phyloP scores from a whole-genome alignment of 495 filamentous ascomycete species.

The Hypoxylon lenormandii region DNA sequence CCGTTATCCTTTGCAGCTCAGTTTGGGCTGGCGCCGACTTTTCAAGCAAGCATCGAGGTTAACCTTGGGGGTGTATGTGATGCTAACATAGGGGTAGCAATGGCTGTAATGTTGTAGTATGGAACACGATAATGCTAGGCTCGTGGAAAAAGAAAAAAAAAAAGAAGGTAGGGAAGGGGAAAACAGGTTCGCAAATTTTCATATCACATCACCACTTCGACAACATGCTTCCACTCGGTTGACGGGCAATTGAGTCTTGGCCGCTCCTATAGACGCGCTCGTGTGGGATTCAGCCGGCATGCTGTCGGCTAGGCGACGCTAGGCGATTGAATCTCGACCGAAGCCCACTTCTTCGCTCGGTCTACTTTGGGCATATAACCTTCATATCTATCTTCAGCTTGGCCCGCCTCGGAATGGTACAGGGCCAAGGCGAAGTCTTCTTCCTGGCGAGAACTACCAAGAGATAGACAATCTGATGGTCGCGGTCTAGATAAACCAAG shows the following conservation, averaged over 20 bases:
- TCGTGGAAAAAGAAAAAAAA: constrained; percentile 1
- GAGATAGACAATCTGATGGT: constrained; percentile 22
- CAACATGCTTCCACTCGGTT: constrained; percentile 26
- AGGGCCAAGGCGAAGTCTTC: constrained; percentile 27
- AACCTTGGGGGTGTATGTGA: too few relatives aligned
- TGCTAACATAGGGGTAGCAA: not conserved
- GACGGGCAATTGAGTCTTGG: constrained; percentile 35
- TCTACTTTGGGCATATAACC: constrained; percentile 27
- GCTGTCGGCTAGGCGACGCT: constrained; percentile 34
- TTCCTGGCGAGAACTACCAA: constrained; percentile 25
- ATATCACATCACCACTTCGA: constrained; percentile 11
- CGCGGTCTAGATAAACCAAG: constrained; percentile 22
- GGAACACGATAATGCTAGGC: constrained; percentile 1
- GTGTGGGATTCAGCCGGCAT: constrained; percentile 39
- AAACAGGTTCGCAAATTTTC: constrained; percentile 11
- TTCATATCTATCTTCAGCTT: constrained; percentile 45
- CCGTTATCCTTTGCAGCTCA: constrained; percentile 16
- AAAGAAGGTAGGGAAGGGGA: not conserved
- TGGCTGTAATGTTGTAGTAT: constrained; percentile 1
- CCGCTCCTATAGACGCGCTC: constrained; percentile 12
- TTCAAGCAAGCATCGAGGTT: not conserved
- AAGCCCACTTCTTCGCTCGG: constrained; percentile 35
- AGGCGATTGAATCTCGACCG: constrained; percentile 44
- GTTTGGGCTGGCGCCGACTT: constrained; percentile 33
- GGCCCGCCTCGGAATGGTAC: constrained; percentile 32